These are phyloP conservation scores for Elsinoe australis DNA, from an alignment of 2,329 filamentous ascomycete species.

Conservation along the genomic window DNA sequence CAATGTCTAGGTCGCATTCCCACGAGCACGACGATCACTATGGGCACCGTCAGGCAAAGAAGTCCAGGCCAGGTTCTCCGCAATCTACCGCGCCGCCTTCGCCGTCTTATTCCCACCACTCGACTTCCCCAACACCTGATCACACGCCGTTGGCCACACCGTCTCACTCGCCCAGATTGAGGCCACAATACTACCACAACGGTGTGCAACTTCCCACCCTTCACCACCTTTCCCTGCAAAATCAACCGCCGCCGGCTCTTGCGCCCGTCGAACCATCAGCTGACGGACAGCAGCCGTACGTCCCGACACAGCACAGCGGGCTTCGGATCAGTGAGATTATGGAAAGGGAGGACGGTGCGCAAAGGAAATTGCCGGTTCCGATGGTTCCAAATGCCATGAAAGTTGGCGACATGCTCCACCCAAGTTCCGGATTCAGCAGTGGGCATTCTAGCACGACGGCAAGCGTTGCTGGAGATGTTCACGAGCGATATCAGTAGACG, in stretches of 20 bases:
- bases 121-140: slow-evolving; percentile 87
- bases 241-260: slow-evolving; percentile 51
- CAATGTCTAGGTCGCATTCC: slow-evolving; percentile 85
- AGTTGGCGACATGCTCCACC: slow-evolving; percentile 72
- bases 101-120: slow-evolving; percentile 93
- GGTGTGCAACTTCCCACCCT: slow-evolving; percentile 81
- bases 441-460: slow-evolving; percentile 70
- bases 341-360: slow-evolving; percentile 74
- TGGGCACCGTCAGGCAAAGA: slow-evolving; percentile 67
- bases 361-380: slow-evolving; percentile 84
- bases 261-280: slow-evolving; percentile 63
- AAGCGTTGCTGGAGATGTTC: slow-evolving; percentile 52
- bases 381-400: slow-evolving; percentile 63
- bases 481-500: slow-evolving; percentile 16
- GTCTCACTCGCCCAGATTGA: slow-evolving; percentile 84
- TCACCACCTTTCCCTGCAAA: slow-evolving; percentile 61
- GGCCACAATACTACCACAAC: slow-evolving; percentile 60
- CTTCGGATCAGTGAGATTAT: slow-evolving; percentile 89
- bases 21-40: slow-evolving; percentile 79
- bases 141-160: slow-evolving; percentile 98
- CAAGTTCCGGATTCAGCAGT: slow-evolving; percentile 58
- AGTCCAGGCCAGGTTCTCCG: slow-evolving; percentile 85
- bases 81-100: slow-evolving; percentile 94
- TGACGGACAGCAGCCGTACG: slow-evolving; percentile 52
- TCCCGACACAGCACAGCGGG: slow-evolving; percentile 53